Conservation (phyloP, 1,284 basidiomycete genomes). For the Cerioporus squamosus region DNA sequence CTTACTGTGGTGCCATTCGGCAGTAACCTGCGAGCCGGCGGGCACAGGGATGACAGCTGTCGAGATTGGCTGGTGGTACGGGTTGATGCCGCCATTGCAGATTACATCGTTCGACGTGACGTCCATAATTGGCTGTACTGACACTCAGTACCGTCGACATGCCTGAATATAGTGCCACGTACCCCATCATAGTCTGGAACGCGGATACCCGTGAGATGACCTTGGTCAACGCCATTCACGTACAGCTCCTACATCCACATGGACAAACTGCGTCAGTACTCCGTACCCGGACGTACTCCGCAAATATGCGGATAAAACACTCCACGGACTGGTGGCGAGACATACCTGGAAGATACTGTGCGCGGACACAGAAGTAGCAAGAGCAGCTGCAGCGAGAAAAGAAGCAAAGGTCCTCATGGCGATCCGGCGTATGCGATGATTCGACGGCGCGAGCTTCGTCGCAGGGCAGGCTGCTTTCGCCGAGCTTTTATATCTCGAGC, state of each 20-base stretch:
- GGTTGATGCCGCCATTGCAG: conserved; percentile 66
- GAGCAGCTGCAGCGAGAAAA: conserved; percentile 31
- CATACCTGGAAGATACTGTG: conserved; percentile 55
- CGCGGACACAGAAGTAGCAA: conserved; percentile 38
- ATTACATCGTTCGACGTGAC: conserved; percentile 60
- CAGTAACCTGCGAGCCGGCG: conserved; percentile 52
- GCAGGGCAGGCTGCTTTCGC: background rate
- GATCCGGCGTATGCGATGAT: conserved; percentile 4
- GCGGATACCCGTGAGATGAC: conserved; percentile 51
- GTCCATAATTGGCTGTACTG: conserved; percentile 51
- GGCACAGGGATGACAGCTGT: conserved; percentile 53
- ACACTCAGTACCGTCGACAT: background rate
- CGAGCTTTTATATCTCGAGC: conserved; percentile 16
- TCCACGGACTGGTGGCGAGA: background rate
- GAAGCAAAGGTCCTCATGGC: conserved; percentile 28
- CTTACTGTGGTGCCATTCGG: conserved; percentile 55
- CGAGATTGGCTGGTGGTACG: conserved; percentile 57
- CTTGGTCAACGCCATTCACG: conserved; percentile 53
- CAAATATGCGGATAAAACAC: background rate
- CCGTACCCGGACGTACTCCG: background rate
- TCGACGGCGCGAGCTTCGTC: conserved; percentile 4
- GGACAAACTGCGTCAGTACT: background rate
- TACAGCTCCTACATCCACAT: conserved; percentile 41
- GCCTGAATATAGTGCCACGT: conserved; percentile 19
- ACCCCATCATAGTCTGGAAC: conserved; percentile 56